Base-by-base conservation (phyloP, 1,284 basidiomycete species). In the Fistulina hepatica region DNA sequence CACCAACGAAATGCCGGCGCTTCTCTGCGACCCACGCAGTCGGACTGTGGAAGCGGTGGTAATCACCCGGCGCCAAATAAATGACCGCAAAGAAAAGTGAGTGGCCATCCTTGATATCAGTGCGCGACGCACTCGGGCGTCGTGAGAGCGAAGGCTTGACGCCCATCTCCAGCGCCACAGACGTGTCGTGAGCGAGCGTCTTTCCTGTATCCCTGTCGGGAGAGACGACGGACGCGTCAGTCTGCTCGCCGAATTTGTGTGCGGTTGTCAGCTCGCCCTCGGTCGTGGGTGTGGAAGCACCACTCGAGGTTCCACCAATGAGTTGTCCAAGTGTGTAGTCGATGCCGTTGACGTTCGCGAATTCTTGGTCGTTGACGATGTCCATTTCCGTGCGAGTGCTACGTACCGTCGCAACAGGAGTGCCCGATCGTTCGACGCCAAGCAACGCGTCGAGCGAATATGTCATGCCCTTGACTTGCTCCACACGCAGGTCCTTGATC, bases 41-140 rank as follows among this genome's bases (percentile, higher is more conserved):
- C 0, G 95, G 93, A 44, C 81, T 86, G 63, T 99, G 94, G 73
- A 97, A 99, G 25, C 92, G 79, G 55, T 98, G 94, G 58, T 98
- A 98, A 60, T 99, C 95, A 1, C 95, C 95, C 0, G 94, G 94
- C 1, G 94, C 94, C 39, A 99, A 82, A 63, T 99, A 99, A 48
- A 98, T 82, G 51, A 98, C 94, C 32, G 83, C 67, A 60, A 97
- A 98, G 65, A 79, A 94, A 25, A 97, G 74, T 34, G 79, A 73
- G 55, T 94, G 82, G 10, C 82, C 85, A 4, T 75, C 70, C 48
- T 73, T 72, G 28, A 76, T 64, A 33, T 57, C 61, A 25, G 62
- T 63, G 13, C 64, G 63, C 6, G 64, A 69, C 21, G 64, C 60
- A 37, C 63, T 69, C 41, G 58, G 51, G 39, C 56, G 53, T 13